Evolutionary conservation across 2,329 filamentous ascomycete species (phyloP), one percentile per base, ranked within the genome.

Genomic region (Fusarium circinatum): DNA sequence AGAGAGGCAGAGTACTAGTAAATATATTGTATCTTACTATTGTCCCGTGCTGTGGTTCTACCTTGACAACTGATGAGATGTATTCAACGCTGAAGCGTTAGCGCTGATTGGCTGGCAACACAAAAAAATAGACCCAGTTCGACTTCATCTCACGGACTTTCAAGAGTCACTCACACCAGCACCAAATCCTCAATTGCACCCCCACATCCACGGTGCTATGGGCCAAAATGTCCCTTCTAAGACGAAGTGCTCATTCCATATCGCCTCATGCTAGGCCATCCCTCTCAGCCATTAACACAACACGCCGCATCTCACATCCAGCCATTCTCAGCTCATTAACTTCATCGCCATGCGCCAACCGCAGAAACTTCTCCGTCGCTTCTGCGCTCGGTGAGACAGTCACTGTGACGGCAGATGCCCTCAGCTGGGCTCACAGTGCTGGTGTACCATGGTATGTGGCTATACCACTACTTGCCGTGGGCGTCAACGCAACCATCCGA

Each of bases 391-490:
- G 76, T 14, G 79, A 81, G n/a, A 76, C 76, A 44, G 78, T 87
- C 60, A 76, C 84, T 32, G 73, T 79, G 55, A 82, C 86, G 8
- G 84, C 87, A 38, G 79, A 85, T 58, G 75, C 83, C 67, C 83
- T 90, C 56, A 77, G 83, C 41, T 80, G 80, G 51, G 60, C 86
- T 15, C 88, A 90, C 75, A 45, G 76, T 54, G 82, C 82, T 30
- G 83, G 84, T 42, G 77, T 86, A 4, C 87, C 88, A 4, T 90
- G 89, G 89, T 89, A 83, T 73, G 71, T 89, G 38, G 83, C 85
- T 34, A 87, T 90, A 52, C 88, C 89, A 9, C 80, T 87, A n/a
- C 80, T 87, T 20, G 86, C 87, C 12, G 68, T 89, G 5, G 78
- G 80, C 51, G 79, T 89, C 75, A 86, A 83, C 78, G 75, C 84